Evolutionary conservation across 2,329 filamentous ascomycete species (phyloP).

Genomic region (Penicillium frequentans): DNA sequence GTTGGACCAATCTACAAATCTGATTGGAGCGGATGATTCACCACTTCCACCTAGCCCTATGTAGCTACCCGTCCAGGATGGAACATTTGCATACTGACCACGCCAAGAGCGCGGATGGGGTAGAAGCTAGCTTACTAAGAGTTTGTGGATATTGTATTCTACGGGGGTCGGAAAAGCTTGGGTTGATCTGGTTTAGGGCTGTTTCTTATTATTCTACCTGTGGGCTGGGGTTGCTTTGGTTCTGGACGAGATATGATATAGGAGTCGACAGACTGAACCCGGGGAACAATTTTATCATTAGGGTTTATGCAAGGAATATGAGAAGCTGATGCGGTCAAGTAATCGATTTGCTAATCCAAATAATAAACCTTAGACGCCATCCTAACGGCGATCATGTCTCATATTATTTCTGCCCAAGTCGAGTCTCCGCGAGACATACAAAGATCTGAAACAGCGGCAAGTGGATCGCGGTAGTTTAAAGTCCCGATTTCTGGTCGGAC

Average conservation of each 20-base stretch:
- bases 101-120: conserved; percentile 8
- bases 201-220: background rate
- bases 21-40: conserved; percentile 19
- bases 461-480: conserved; percentile 15
- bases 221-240: conserved; percentile 15
- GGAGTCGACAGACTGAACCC: background rate
- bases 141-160: background rate
- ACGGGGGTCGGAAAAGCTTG: background rate
- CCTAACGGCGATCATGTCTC: conserved; percentile 5
- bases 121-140: background rate
- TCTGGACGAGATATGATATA: conserved; percentile 6
- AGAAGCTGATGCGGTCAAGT: background rate
- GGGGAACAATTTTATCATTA: background rate
- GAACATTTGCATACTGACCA: conserved; percentile 23
- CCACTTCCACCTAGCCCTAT: conserved; percentile 27
- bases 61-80: conserved; percentile 28
- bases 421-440: conserved; percentile 10
- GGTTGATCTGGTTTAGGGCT: conserved; percentile 16
- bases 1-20: conserved; percentile 3
- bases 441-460: conserved; percentile 22
- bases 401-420: background rate
- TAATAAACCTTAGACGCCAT: background rate
- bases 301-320: background rate
- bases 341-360: background rate
- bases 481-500: conserved; percentile 17